Evolutionary conservation across 345 rosid genomes (phyloP).

Genomic region (Linum usitatissimum): DNA sequence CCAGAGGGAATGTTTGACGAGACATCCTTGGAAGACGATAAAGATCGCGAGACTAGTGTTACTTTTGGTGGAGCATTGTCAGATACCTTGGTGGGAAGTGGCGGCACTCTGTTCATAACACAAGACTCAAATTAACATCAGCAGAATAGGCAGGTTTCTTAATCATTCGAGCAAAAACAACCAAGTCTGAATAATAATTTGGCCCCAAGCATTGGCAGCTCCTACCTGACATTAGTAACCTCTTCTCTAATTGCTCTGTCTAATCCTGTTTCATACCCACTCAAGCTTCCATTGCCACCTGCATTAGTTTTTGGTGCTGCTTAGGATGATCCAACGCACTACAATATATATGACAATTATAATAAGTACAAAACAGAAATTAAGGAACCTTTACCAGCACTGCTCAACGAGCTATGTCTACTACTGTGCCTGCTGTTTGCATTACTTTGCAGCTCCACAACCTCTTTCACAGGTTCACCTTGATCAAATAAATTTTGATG

Average conservation of each 20-base stretch:
- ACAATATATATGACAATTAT: background rate
- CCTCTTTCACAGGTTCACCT: slow-evolving; percentile 23
- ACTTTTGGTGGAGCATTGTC: background rate
- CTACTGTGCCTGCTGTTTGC: slow-evolving; percentile 19
- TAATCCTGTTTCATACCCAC: slow-evolving; percentile 25
- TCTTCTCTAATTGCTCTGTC: slow-evolving; percentile 32
- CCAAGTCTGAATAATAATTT: background rate
- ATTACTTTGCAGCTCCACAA: slow-evolving; percentile 20
- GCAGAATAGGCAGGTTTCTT: background rate
- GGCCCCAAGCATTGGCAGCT: background rate
- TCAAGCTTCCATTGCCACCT: slow-evolving; percentile 30
- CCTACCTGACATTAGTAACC: slow-evolving; percentile 36
- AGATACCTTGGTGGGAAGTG: background rate
- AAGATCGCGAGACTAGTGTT: too few species aligned
- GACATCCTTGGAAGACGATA: background rate
- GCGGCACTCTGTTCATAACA: background rate
- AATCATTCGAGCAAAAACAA: background rate
- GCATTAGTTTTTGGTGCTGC: slow-evolving; percentile 11
- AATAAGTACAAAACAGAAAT: background rate
- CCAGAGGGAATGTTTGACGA: background rate
- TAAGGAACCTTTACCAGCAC: slow-evolving; percentile 22
- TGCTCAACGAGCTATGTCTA: slow-evolving; percentile 19
- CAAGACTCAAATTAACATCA: background rate
- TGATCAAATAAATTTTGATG: slow-evolving; percentile 32
- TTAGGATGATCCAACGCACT: slow-evolving; percentile 6